phyloP scores from a whole-genome alignment of 257 asterid genomes.

The Primulina tabacum region DNA sequence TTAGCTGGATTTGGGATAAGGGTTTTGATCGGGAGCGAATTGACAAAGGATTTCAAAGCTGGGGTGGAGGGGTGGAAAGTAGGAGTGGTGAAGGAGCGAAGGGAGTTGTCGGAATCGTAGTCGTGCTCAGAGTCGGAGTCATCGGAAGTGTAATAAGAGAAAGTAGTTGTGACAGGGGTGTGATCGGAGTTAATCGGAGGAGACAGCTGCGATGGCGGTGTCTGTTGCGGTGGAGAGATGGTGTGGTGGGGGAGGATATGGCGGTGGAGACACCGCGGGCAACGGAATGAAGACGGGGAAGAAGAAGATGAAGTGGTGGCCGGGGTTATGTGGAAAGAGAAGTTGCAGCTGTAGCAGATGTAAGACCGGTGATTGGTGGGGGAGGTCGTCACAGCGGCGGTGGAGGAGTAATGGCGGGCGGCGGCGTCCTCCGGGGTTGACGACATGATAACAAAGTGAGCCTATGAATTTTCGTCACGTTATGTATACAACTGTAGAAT shows the following conservation, averaged over 20 bases:
- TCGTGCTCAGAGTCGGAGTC: slow-evolving; percentile 21
- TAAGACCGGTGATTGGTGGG: slow-evolving; percentile 36
- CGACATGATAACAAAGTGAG: slow-evolving; percentile 22
- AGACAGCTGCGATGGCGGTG: background rate
- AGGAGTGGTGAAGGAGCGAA: slow-evolving; percentile 13
- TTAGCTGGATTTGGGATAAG: slow-evolving; percentile 27
- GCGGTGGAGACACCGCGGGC: slow-evolving; percentile 51
- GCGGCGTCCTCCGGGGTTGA: slow-evolving; percentile 34
- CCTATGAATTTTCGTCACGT: too few species aligned
- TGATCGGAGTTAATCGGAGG: background rate
- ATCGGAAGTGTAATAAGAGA: slow-evolving; percentile 12
- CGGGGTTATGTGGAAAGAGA: slow-evolving; percentile 40
- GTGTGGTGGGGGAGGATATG: slow-evolving; percentile 50
- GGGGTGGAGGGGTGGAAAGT: slow-evolving; percentile 17
- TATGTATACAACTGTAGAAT: too few species aligned
- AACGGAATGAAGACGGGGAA: slow-evolving; percentile 42
- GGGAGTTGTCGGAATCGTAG: slow-evolving; percentile 20
- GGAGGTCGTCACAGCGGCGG: background rate
- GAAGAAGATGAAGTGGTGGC: slow-evolving; percentile 29
- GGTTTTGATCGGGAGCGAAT: slow-evolving; percentile 33
- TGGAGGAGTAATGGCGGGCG: slow-evolving; percentile 20
- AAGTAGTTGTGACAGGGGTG: background rate
- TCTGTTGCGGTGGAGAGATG: background rate
- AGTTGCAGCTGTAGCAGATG: slow-evolving; percentile 47
- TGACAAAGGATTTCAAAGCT: slow-evolving; percentile 34